Percentiles rank a stretch among this genome's conserved stretches.
phyloP scores from a whole-genome alignment of 2,329 filamentous ascomycete species.

The Stromatinia cepivora region DNA sequence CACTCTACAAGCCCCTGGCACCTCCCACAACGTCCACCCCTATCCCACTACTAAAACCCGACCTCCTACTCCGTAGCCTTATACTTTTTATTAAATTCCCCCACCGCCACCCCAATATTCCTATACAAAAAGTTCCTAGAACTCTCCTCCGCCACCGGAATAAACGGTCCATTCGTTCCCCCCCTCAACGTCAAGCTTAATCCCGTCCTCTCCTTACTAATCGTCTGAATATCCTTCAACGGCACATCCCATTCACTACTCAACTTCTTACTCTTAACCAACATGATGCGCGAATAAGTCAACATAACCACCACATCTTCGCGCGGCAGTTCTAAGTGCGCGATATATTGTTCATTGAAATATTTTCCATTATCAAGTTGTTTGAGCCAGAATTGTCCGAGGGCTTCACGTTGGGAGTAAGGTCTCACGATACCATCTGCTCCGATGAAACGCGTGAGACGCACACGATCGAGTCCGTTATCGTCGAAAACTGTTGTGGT shows the following conservation, averaged over 20 bases:
- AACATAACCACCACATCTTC: slow-evolving; percentile 90
- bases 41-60: slow-evolving; percentile 34
- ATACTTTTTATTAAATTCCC: slow-evolving; percentile 65
- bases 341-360: slow-evolving; percentile 97
- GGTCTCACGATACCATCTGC: slow-evolving; percentile 91
- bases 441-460: slow-evolving; percentile 89
- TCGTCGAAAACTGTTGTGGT: slow-evolving; percentile 98
- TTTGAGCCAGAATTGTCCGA: slow-evolving; percentile 98
- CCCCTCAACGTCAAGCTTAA: slow-evolving; percentile 86
- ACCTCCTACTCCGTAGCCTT: slow-evolving; percentile 39
- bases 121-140: slow-evolving; percentile 62
- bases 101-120: slow-evolving; percentile 65
- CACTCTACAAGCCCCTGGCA: slow-evolving; percentile 35
- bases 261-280: slow-evolving; percentile 83
- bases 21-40: slow-evolving; percentile 24
- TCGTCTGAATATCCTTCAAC: slow-evolving; percentile 93
- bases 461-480: slow-evolving; percentile 88
- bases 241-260: slow-evolving; percentile 95
- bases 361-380: slow-evolving; percentile 96
- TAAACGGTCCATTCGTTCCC: slow-evolving; percentile 89
- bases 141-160: slow-evolving; percentile 89
- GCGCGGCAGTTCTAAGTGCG: slow-evolving; percentile 85
- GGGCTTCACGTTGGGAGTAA: slow-evolving; percentile 90
- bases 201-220: slow-evolving; percentile 93
- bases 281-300: slow-evolving; percentile 82